Conservation (phyloP, 2,329 filamentous ascomycete species). For the Aureobasidium subglaciale region DNA sequence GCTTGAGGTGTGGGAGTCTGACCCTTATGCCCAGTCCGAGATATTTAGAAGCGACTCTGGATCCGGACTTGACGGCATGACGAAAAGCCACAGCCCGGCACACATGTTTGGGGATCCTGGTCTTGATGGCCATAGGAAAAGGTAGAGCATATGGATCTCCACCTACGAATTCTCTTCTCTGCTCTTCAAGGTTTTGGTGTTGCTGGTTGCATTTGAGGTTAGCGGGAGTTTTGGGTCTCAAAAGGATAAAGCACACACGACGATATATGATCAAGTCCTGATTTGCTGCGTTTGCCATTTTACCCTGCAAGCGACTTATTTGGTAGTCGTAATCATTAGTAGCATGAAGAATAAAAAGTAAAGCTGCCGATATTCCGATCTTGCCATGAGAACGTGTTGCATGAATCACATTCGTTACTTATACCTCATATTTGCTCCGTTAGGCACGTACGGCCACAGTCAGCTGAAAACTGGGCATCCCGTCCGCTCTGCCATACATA, state of each 20-base stretch:
- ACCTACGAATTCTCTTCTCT: background rate
- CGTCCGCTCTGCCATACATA: too few relatives aligned
- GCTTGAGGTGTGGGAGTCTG: constrained; percentile 52
- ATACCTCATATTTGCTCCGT: too few relatives aligned
- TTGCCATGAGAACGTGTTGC: too few relatives aligned
- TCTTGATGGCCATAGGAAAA: constrained; percentile 19
- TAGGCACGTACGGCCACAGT: too few relatives aligned
- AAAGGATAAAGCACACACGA: constrained; percentile 2
- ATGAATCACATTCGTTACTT: too few relatives aligned
- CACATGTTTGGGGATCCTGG: constrained; percentile 28
- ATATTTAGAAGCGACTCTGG: constrained; percentile 15
- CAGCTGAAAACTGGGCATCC: too few relatives aligned
- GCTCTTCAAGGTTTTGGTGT: background rate
- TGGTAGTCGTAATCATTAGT: background rate
- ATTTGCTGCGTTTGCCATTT: background rate
- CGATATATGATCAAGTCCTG: background rate
- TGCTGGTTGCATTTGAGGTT: background rate
- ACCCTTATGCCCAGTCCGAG: constrained; percentile 18
- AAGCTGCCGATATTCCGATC: too few relatives aligned
- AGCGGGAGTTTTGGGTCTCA: background rate
- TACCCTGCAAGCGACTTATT: background rate
- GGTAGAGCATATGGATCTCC: background rate
- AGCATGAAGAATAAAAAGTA: too few relatives aligned
- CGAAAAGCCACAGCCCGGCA: constrained; percentile 14
- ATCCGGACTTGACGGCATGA: constrained; percentile 16